phyloP scores from a whole-genome alignment of 1,139 yeast species.

The Entelexis sorbosivorans region DNA sequence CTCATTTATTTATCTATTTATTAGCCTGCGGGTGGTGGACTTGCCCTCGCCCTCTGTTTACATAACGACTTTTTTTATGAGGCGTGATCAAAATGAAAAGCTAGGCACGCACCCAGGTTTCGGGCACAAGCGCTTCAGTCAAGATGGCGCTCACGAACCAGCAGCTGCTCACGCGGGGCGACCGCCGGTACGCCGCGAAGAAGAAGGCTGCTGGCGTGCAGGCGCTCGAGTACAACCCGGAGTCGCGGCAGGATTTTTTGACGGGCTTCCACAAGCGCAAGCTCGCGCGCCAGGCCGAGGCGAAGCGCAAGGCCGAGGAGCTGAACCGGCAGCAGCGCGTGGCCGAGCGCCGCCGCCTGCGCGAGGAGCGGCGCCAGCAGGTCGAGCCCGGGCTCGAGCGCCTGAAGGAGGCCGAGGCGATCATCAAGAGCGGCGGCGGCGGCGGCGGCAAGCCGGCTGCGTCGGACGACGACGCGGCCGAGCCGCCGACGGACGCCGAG shows the following conservation, averaged over 20 bases:
- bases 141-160: slow-evolving; percentile 39
- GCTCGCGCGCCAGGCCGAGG: slow-evolving; percentile 74
- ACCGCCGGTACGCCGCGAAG: slow-evolving; percentile 65
- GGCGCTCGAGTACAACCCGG: slow-evolving; percentile 72
- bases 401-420: slow-evolving; percentile 39
- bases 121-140: not conserved
- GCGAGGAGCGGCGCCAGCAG: slow-evolving; percentile 53
- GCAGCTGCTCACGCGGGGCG: slow-evolving; percentile 72
- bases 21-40: not conserved
- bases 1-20: slow-evolving; percentile 2
- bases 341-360: slow-evolving; percentile 57
- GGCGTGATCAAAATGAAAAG: too few species aligned
- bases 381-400: slow-evolving; percentile 51
- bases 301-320: slow-evolving; percentile 62
- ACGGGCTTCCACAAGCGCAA: slow-evolving; percentile 96
- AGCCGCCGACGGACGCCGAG: slow-evolving; percentile 19
- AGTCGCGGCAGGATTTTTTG: slow-evolving; percentile 48
- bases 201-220: slow-evolving; percentile 44
- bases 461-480: not conserved
- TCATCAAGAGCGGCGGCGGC: slow-evolving; percentile 27
- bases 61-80: not conserved
- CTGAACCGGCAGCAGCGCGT: slow-evolving; percentile 60
- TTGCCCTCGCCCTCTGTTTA: slow-evolving; percentile 6
- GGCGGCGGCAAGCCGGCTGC: not conserved
- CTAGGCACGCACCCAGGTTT: too few species aligned